Evolutionary conservation across 164 flowering plant species (phyloP).

Genomic region (Aristolochia fimbriata): DNA sequence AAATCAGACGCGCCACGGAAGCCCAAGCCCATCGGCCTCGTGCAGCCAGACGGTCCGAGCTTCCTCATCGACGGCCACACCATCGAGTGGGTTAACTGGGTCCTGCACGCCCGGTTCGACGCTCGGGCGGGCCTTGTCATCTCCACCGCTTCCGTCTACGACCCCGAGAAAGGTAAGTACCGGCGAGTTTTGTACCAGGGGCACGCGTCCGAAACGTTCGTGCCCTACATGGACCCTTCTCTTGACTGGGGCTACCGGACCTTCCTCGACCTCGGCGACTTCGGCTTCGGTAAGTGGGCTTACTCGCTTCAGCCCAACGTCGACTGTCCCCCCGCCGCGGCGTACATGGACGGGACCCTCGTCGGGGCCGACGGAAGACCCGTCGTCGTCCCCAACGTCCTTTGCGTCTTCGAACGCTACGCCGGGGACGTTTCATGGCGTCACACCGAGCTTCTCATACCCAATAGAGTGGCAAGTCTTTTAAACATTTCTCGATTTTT

Average conservation of each 20-base stretch:
- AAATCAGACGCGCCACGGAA: slow-evolving; percentile 3
- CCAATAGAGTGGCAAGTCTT: slow-evolving; percentile 30
- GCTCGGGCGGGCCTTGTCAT: slow-evolving; percentile 44
- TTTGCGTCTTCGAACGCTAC: slow-evolving; percentile 45
- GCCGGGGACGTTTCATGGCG: slow-evolving; percentile 62
- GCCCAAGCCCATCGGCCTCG: slow-evolving; percentile 3
- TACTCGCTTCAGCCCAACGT: slow-evolving; percentile 33
- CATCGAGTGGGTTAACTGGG: slow-evolving; percentile 46
- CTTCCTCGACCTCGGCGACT: slow-evolving; percentile 52
- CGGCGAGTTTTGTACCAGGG: slow-evolving; percentile 39
- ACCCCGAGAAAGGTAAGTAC: slow-evolving; percentile 18
- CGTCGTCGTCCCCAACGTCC: slow-evolving; percentile 17
- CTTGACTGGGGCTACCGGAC: slow-evolving; percentile 47
- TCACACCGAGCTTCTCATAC: slow-evolving; percentile 41
- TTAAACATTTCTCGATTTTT: too few relatives aligned
- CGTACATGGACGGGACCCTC: slow-evolving; percentile 33
- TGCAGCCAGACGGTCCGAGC: slow-evolving; percentile 8
- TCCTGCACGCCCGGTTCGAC: slow-evolving; percentile 40
- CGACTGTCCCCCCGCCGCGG: slow-evolving; percentile 53
- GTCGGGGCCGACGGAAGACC: slow-evolving; percentile 36
- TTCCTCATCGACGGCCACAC: slow-evolving; percentile 8
- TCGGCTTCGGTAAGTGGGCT: slow-evolving; percentile 39
- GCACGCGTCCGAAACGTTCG: slow-evolving; percentile 43
- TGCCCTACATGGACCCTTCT: slow-evolving; percentile 58
- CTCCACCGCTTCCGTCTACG: slow-evolving; percentile 44